Base-by-base conservation (phyloP, 2,329 filamentous ascomycete species). In the Knufia petricola region DNA sequence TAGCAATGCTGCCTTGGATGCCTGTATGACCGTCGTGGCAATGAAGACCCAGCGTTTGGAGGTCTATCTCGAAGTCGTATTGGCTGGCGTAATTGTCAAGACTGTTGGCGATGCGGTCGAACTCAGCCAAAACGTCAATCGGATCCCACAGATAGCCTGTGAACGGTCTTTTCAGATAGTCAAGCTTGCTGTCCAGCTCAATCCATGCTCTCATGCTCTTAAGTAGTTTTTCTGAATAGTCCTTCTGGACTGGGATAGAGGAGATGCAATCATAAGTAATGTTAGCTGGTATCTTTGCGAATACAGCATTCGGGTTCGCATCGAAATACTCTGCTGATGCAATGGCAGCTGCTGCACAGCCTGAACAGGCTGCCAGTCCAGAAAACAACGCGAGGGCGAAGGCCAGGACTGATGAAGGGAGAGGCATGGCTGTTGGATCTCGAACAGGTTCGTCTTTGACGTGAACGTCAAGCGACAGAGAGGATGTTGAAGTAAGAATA, bases 1-100 rank as follows among this genome's bases (percentile, higher is more conserved):
- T 51, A 0, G 62, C 61, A 45, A 63, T 64, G 6, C 32, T 6
- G 8, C 60, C 50, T 6, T 54, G 44, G 26, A 61, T 55, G 8
- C 9, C 42, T 20, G 67, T 56, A 58, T 85, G 82, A 1, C 79
- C 78, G 58, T 85, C 81, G 55, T 84, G 78, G 3, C 76, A 75
- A 1, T 67, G 68, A 20, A 71, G 68, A 32, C 79, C 68, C 4
- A 77, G 62, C 28, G 69, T 63, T 50, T 76, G 74, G 2, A 85
- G 65, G 26, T 75, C 74, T 3, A 64, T 52, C 55, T 77, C 72
- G 53, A 78, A 78, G 3, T 72, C 69, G 56, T 73, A 77, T 55
- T 79, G 75, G 59, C 68, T 73, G 2, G 61, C 58, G 55, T 73
- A 79, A 2, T 59, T 60, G 19, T 59, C 53, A 3, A 71, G 67